phyloP scores from a whole-genome alignment of 225 moss, liverwort and hornwort species.

The Ulota crispa region DNA sequence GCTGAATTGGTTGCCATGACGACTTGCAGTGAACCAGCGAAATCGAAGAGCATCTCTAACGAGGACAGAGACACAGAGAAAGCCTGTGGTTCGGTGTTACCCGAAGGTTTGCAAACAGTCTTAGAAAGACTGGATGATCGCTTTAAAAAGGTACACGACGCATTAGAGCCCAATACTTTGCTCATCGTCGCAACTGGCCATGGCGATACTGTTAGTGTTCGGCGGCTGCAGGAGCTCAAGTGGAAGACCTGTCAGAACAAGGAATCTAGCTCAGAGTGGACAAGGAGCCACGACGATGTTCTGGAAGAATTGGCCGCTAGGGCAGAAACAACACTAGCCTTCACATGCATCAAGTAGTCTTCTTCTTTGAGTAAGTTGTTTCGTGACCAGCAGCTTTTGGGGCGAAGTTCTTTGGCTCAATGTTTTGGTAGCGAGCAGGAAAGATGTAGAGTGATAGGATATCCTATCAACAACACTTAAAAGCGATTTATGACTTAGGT shows the following conservation, averaged over 20 bases:
- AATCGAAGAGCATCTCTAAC: not conserved
- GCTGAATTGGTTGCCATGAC: conserved; percentile 74
- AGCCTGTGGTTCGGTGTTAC: conserved; percentile 23
- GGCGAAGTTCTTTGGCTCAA: not conserved
- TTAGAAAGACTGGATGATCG: conserved; percentile 54
- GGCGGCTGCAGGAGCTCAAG: conserved; percentile 58
- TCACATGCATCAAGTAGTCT: conserved; percentile 73
- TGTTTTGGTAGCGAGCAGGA: not conserved
- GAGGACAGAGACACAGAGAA: conserved; percentile 13
- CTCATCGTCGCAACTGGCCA: conserved; percentile 77
- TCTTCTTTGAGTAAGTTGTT: conserved; percentile 7
- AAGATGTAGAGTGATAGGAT: conserved; percentile 13
- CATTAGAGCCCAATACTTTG: conserved; percentile 68
- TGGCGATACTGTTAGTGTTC: conserved; percentile 76
- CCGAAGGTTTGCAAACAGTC: conserved; percentile 44
- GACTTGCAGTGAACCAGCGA: conserved; percentile 55
- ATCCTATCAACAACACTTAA: not conserved
- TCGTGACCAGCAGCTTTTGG: conserved; percentile 16
- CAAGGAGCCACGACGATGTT: conserved; percentile 50
- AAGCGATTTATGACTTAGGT: conserved; percentile 13
- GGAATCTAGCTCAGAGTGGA: conserved; percentile 39
- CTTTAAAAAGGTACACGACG: conserved; percentile 60
- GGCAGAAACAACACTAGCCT: conserved; percentile 80
- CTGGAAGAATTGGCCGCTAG: conserved; percentile 70
- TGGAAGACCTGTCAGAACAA: conserved; percentile 53